phyloP scores from a whole-genome alignment of 805 yeast species.

The Kazachstania taianensis region DNA sequence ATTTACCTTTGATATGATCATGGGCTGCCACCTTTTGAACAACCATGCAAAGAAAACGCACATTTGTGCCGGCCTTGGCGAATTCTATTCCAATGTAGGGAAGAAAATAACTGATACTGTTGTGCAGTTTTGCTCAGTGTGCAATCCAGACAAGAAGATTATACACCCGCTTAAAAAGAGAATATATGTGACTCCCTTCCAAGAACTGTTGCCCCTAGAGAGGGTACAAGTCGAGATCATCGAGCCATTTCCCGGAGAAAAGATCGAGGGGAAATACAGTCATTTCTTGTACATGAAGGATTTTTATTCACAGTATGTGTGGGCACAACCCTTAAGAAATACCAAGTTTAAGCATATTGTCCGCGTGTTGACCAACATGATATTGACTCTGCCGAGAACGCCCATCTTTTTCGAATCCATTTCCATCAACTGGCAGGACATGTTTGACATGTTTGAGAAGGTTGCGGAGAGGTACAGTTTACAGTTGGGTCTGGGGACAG shows the following conservation, averaged over 20 bases:
- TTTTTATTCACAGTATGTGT: slow-evolving; percentile 22
- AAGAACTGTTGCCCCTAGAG: slow-evolving; percentile 18
- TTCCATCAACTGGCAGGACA: slow-evolving; percentile 22
- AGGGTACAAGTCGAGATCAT: slow-evolving; percentile 25
- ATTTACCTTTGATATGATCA: slow-evolving; percentile 18
- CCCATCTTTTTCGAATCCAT: slow-evolving; percentile 26
- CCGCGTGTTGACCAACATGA: slow-evolving; percentile 9
- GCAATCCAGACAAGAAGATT: slow-evolving; percentile 15
- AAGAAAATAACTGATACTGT: slow-evolving; percentile 13
- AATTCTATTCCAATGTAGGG: slow-evolving; percentile 21
- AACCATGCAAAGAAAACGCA: slow-evolving; percentile 14
- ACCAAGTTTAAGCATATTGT: slow-evolving; percentile 17
- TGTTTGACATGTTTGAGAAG: slow-evolving; percentile 22
- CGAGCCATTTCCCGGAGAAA: slow-evolving; percentile 16
- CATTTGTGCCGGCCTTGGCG: slow-evolving; percentile 12
- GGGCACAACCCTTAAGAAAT: slow-evolving; percentile 24
- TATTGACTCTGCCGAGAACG: slow-evolving; percentile 15
- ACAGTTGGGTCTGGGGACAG: slow-evolving; percentile 23
- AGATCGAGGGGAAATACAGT: slow-evolving; percentile 21
- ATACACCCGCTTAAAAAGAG: slow-evolving; percentile 11
- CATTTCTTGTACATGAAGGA: slow-evolving; percentile 23
- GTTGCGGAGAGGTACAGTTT: slow-evolving; percentile 17
- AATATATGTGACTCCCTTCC: slow-evolving; percentile 11
- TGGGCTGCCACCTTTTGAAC: slow-evolving; percentile 27
- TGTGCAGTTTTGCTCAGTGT: slow-evolving; percentile 22